Evolutionary conservation across 345 rosid genomes (phyloP).

Genomic region (Salix suchowensis): DNA sequence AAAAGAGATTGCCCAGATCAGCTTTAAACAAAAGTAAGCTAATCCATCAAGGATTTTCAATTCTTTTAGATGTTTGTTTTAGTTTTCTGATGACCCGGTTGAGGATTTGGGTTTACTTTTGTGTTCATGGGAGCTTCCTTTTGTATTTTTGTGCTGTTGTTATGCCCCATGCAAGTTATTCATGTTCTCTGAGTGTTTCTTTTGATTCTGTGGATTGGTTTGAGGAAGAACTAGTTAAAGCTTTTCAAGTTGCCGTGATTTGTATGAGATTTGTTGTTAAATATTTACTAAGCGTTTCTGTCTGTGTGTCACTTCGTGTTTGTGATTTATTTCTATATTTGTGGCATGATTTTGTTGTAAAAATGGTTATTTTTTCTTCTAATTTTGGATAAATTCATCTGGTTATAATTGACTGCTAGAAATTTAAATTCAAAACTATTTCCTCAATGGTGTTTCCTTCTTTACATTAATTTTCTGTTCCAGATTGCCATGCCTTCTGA

Average conservation of each 20-base stretch:
- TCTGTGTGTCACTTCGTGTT: not conserved
- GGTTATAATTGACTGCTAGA: not conserved
- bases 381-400: constrained; percentile 5
- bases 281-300: not conserved
- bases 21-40: constrained; percentile 37
- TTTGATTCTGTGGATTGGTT: not conserved
- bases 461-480: constrained; percentile 4
- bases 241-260: not conserved
- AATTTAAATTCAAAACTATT: constrained; percentile 2
- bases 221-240: constrained; percentile 7
- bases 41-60: constrained; percentile 23
- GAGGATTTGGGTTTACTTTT: constrained; percentile 20
- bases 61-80: constrained; percentile 5
- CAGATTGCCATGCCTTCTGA: constrained; percentile 1
- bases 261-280: not conserved
- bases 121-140: constrained; percentile 6
- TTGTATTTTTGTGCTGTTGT: constrained; percentile 7
- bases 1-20: constrained; percentile 42
- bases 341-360: not conserved
- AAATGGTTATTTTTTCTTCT: constrained; percentile 1
- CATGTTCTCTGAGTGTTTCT: not conserved
- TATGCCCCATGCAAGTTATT: not conserved
- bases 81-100: constrained; percentile 19
- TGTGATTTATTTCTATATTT: not conserved
- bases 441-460: constrained; percentile 7